phyloP scores from a whole-genome alignment of 2,329 filamentous ascomycete genomes.

The Ophidiomyces ophidiicola region DNA sequence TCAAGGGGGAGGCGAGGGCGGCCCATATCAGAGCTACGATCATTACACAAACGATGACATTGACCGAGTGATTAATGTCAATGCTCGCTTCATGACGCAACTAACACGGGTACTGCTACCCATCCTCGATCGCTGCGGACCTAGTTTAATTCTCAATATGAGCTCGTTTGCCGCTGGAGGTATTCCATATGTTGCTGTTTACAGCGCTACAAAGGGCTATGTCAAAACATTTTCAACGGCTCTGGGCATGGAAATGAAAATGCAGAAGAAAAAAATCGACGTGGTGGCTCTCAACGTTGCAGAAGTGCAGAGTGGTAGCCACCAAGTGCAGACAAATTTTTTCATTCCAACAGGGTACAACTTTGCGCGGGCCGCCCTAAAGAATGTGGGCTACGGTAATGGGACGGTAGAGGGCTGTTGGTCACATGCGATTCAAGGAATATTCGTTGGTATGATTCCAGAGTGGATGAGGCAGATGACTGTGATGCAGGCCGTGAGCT shows the following conservation, averaged over 20 bases:
- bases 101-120: conserved; percentile 39
- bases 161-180: conserved; percentile 37
- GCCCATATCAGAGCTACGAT: conserved; percentile 28
- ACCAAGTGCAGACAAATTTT: conserved; percentile 18
- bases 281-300: conserved; percentile 30
- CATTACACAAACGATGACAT: conserved; percentile 29
- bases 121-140: conserved; percentile 29
- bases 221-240: conserved; percentile 31
- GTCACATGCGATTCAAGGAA: conserved; percentile 23
- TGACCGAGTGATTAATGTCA: conserved; percentile 36
- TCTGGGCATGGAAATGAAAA: conserved; percentile 34
- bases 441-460: conserved; percentile 9
- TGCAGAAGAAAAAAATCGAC: conserved; percentile 28
- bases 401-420: conserved; percentile 24
- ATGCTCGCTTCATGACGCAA: conserved; percentile 40
- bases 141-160: conserved; percentile 41
- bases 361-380: conserved; percentile 25
- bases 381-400: conserved; percentile 27
- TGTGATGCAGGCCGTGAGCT: conserved; percentile 3
- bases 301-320: conserved; percentile 22
- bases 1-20: conserved; percentile 9
- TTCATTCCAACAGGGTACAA: conserved; percentile 22
- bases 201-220: conserved; percentile 39
- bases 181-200: conserved; percentile 38
- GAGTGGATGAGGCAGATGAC: conserved; percentile 5